phyloP scores from a whole-genome alignment of 768 basidiomycete species.

The Rhizopogon salebrosus region DNA sequence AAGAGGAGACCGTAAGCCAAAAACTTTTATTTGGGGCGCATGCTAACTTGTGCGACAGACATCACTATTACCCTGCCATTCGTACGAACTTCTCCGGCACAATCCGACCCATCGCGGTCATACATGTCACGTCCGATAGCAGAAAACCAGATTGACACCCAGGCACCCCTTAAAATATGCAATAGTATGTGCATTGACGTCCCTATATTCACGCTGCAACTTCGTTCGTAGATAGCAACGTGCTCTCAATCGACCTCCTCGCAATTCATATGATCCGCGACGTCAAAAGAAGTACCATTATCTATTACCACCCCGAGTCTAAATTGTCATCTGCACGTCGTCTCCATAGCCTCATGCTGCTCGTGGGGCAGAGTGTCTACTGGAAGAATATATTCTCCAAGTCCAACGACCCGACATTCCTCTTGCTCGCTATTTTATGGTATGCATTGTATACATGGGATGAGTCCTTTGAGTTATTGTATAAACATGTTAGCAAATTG shows the following conservation, averaged over 20 bases:
- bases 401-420: conserved; percentile 46
- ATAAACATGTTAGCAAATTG: conserved; percentile 44
- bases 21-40: neutral
- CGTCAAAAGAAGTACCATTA: conserved; percentile 15
- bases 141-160: conserved; percentile 41
- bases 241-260: conserved; percentile 40
- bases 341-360: conserved; percentile 23
- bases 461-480: conserved; percentile 48
- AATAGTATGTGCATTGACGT: conserved; percentile 30
- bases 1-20: conserved; percentile 47
- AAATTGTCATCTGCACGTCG: conserved; percentile 16
- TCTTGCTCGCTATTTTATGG: conserved; percentile 51
- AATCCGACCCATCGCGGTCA: conserved; percentile 28
- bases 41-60: conserved; percentile 29
- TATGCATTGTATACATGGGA: conserved; percentile 61
- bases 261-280: conserved; percentile 47
- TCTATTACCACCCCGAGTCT: conserved; percentile 24
- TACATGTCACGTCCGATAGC: no score
- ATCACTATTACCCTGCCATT: conserved; percentile 54
- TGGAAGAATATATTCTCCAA: conserved; percentile 19
- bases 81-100: conserved; percentile 32
- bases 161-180: conserved; percentile 36
- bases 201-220: neutral
- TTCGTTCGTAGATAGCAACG: conserved; percentile 11
- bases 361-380: conserved; percentile 28